Conservation (phyloP, 2,329 filamentous ascomycete genomes). For the Penicillium glabrum region DNA sequence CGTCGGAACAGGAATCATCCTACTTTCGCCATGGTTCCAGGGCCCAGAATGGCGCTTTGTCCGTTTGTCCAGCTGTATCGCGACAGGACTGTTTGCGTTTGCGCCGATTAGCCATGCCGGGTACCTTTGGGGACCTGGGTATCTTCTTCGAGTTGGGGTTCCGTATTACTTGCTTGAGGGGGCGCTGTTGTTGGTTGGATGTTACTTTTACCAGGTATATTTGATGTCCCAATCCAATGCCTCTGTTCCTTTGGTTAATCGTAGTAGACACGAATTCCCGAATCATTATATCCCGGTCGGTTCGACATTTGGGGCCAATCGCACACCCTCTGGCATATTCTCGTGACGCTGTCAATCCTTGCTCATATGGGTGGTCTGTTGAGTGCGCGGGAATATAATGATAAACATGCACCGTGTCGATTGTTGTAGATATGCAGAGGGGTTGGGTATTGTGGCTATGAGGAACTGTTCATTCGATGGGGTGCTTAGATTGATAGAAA, state of each 20-base stretch:
- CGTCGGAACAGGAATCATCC: constrained; percentile 28
- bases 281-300: constrained; percentile 28
- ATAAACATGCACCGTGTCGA: constrained; percentile 11
- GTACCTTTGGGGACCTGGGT: constrained; percentile 23
- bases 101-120: constrained; percentile 34
- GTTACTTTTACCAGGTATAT: constrained; percentile 24
- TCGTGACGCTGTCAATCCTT: constrained; percentile 25
- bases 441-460: neutral
- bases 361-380: constrained; percentile 26
- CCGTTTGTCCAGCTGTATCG: constrained; percentile 29
- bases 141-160: constrained; percentile 28
- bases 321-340: constrained; percentile 35
- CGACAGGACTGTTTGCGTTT: constrained; percentile 34
- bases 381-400: constrained; percentile 33
- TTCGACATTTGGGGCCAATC: constrained; percentile 38
- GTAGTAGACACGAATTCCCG: constrained; percentile 19
- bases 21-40: constrained; percentile 36
- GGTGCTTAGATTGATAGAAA: neutral
- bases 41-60: constrained; percentile 28
- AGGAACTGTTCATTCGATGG: neutral
- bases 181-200: constrained; percentile 29
- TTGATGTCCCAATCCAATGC: too few species aligned
- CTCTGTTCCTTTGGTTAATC: too few species aligned
- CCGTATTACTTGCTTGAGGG: constrained; percentile 37
- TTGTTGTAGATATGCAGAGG: neutral